These are phyloP conservation scores for Hirschioporus abietinus DNA, from an alignment of 768 basidiomycete species.

Conservation along the genomic window DNA sequence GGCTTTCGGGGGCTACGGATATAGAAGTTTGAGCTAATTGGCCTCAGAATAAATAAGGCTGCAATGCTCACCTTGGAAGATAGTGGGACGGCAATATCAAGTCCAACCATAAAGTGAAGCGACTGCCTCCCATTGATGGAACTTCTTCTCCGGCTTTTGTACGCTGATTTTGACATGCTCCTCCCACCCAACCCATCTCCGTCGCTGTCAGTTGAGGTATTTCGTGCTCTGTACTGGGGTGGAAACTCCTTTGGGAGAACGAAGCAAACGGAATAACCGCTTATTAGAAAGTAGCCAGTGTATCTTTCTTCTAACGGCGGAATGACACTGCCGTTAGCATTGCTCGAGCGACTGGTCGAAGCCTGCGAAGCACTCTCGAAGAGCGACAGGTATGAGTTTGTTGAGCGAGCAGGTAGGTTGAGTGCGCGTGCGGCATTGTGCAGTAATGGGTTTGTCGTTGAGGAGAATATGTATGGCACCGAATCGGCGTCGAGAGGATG, in stretches of 20 bases:
- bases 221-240: conserved; percentile 12
- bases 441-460: conserved; percentile 54
- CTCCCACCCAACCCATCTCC: conserved; percentile 5
- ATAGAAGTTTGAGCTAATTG: neutral
- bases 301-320: conserved; percentile 60
- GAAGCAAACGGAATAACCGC: conserved; percentile 71
- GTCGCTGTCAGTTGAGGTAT: conserved; percentile 9
- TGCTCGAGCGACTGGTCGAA: conserved; percentile 25
- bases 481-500: conserved; percentile 72
- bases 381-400: conserved; percentile 54
- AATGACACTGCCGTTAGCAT: conserved; percentile 20
- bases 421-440: conserved; percentile 66
- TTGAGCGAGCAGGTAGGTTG: conserved; percentile 55
- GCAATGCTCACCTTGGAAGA: conserved; percentile 30
- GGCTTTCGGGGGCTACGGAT: conserved; percentile 50
- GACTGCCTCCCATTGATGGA: conserved; percentile 48
- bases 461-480: conserved; percentile 71
- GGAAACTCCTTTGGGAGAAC: conserved; percentile 66
- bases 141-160: conserved; percentile 36
- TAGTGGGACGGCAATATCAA: conserved; percentile 73
- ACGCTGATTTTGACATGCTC: neutral
- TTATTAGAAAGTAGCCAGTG: conserved; percentile 71
- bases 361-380: conserved; percentile 39
- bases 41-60: neutral
- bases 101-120: conserved; percentile 75